Conservation (phyloP, 768 basidiomycete species). For the Antrodiella citrinella region DNA sequence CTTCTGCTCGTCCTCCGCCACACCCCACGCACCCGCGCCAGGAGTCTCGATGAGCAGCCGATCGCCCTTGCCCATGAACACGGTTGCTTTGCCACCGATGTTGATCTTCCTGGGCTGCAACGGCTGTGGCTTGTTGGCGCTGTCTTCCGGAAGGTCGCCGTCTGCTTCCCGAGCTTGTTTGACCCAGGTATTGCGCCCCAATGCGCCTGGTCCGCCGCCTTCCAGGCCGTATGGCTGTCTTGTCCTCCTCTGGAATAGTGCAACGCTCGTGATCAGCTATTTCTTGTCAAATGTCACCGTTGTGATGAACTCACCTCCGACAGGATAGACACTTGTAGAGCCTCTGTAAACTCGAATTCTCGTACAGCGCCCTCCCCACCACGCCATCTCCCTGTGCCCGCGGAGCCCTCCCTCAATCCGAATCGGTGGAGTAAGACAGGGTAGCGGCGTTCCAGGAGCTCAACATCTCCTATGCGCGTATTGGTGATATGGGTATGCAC, state of each 20-base stretch:
- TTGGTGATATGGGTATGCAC: conserved; percentile 94
- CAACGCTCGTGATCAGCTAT: background rate
- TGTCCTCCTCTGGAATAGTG: conserved; percentile 56
- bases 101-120: conserved; percentile 54
- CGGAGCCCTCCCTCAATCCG: conserved; percentile 61
- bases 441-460: conserved; percentile 89
- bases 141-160: conserved; percentile 48
- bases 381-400: conserved; percentile 59
- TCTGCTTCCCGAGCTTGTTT: conserved; percentile 60
- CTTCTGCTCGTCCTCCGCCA: conserved; percentile 11
- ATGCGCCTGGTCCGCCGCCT: conserved; percentile 62
- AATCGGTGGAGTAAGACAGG: conserved; percentile 87
- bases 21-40: conserved; percentile 86
- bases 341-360: conserved; percentile 75
- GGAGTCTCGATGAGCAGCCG: conserved; percentile 77
- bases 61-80: conserved; percentile 87
- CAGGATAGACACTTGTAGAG: conserved; percentile 81
- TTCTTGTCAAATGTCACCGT: background rate
- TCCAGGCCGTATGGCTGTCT: conserved; percentile 82
- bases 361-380: conserved; percentile 84
- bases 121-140: conserved; percentile 4
- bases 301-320: conserved; percentile 51
- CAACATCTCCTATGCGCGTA: conserved; percentile 88
- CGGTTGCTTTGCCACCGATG: conserved; percentile 82
- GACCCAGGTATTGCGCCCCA: conserved; percentile 86